Conservation (phyloP, 805 yeast genomes). For the Candida germanica region DNA sequence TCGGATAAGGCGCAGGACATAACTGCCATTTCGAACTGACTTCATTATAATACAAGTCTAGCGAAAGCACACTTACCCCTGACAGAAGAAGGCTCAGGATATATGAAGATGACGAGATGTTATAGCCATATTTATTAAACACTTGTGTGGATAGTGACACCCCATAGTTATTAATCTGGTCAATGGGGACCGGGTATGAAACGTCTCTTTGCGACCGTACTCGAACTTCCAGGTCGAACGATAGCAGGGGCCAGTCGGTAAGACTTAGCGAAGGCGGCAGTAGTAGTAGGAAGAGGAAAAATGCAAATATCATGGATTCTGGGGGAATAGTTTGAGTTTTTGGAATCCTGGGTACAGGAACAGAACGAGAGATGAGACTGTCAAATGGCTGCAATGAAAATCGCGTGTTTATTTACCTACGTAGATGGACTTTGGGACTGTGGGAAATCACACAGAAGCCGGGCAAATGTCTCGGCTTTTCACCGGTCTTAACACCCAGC, state of each 20-base stretch:
- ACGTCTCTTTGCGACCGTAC: constrained; percentile 36
- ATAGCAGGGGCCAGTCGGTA: constrained; percentile 16
- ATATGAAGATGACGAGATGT: constrained; percentile 14
- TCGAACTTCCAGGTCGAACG: constrained; percentile 15
- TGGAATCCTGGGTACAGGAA: too few species aligned
- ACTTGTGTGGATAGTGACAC: constrained; percentile 26
- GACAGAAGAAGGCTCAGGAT: constrained; percentile 29
- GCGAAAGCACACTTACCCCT: constrained; percentile 46
- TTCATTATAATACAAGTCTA: constrained; percentile 59
- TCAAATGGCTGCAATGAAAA: too few species aligned
- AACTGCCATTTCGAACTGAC: constrained; percentile 46
- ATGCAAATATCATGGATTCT: too few species aligned
- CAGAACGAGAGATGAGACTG: too few species aligned
- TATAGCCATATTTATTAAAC: constrained; percentile 31
- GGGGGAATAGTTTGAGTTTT: too few species aligned
- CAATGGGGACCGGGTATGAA: constrained; percentile 26
- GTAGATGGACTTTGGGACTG: too few species aligned
- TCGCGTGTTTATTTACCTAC: too few species aligned
- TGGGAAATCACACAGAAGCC: too few species aligned
- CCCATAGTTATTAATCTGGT: constrained; percentile 32
- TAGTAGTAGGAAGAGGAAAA: background rate
- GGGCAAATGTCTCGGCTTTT: too few species aligned
- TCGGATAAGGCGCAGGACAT: constrained; percentile 47
- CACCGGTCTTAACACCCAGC: constrained; percentile 41
- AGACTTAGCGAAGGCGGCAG: background rate